phyloP scores from a whole-genome alignment of 345 rosid species.

The Punica granatum region DNA sequence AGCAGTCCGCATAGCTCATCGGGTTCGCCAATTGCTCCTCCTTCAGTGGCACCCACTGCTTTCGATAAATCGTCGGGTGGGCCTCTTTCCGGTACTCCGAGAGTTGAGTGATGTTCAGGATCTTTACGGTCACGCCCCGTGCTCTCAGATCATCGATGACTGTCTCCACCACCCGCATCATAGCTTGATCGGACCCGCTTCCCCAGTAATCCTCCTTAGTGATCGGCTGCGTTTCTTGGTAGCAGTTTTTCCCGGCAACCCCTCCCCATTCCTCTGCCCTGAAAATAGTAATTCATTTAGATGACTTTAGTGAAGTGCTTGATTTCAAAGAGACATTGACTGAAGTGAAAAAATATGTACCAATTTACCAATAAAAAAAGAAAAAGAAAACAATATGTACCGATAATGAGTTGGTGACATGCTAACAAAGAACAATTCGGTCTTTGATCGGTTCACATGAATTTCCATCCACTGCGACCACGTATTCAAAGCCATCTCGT shows the following conservation, averaged over 20 bases:
- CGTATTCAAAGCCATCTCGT: constrained; percentile 72
- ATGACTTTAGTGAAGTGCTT: background rate
- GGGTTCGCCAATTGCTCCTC: constrained; percentile 46
- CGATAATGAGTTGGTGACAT: constrained; percentile 88
- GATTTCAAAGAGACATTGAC: background rate
- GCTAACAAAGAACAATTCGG: constrained; percentile 69
- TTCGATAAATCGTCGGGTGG: constrained; percentile 60
- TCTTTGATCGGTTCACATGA: constrained; percentile 49
- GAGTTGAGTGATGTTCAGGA: constrained; percentile 72
- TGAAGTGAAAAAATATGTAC: too few relatives aligned
- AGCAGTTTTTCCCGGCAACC: constrained; percentile 38
- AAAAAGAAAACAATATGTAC: too few relatives aligned
- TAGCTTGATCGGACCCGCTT: constrained; percentile 33
- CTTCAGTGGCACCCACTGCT: constrained; percentile 60
- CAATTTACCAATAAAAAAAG: too few relatives aligned
- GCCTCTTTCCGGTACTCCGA: constrained; percentile 80
- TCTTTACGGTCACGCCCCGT: constrained; percentile 44
- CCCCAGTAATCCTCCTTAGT: constrained; percentile 47
- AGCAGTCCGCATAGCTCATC: constrained; percentile 65
- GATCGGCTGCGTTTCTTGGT: constrained; percentile 47
- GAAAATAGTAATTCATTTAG: background rate
- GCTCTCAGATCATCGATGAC: constrained; percentile 27
- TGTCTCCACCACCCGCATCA: constrained; percentile 46
- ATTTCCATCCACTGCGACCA: constrained; percentile 81
- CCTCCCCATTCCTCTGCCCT: constrained; percentile 88